Conservation (phyloP, 2,329 filamentous ascomycete genomes). For the Teratosphaeria destructans region DNA sequence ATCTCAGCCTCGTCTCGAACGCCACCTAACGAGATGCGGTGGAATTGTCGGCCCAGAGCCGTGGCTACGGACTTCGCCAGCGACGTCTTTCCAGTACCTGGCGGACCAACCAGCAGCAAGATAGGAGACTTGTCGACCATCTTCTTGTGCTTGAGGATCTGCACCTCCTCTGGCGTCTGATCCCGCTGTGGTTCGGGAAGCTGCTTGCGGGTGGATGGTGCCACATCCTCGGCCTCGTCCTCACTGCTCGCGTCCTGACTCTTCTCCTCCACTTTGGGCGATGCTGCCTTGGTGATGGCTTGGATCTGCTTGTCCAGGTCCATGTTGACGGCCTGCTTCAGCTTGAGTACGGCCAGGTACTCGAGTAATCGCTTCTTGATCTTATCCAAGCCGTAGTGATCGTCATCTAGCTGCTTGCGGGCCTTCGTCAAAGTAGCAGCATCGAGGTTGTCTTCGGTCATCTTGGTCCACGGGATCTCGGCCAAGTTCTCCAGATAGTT, state of each 20-base stretch:
- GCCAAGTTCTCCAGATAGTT: conserved; percentile 90
- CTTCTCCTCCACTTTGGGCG: conserved; percentile 28
- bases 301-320: conserved; percentile 70
- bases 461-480: conserved; percentile 83
- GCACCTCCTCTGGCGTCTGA: conserved; percentile 48
- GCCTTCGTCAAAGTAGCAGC: conserved; percentile 67
- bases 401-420: conserved; percentile 82
- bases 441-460: conserved; percentile 78
- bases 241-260: conserved; percentile 34
- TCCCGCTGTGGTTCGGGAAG: conserved; percentile 30
- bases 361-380: conserved; percentile 95
- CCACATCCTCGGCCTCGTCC: conserved; percentile 44
- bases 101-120: conserved; percentile 81
- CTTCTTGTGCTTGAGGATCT: conserved; percentile 67
- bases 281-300: conserved; percentile 36
- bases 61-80: conserved; percentile 87
- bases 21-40: conserved; percentile 90
- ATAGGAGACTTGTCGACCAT: conserved; percentile 95
- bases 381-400: conserved; percentile 92
- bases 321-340: conserved; percentile 85
- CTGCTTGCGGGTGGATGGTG: conserved; percentile 26
- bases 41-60: conserved; percentile 87
- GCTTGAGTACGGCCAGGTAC: conserved; percentile 87
- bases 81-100: conserved; percentile 92
- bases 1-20: conserved; percentile 97